Conservation (phyloP, 108 stramenopile species). For the Skeletonema marinoi region DNA sequence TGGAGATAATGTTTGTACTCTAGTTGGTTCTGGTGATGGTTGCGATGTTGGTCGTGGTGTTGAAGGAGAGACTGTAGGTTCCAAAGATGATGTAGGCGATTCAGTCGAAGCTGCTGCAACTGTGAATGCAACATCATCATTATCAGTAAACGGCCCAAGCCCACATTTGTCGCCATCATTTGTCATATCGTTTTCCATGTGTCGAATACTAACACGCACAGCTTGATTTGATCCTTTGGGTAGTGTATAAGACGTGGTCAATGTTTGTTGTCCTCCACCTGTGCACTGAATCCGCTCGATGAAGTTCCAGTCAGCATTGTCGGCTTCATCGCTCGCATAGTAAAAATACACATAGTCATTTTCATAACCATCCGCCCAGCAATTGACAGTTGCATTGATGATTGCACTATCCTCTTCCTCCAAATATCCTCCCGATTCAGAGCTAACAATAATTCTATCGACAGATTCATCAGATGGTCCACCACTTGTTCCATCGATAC, state of each 20-base stretch:
- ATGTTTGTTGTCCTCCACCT: not conserved
- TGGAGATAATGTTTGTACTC: not conserved
- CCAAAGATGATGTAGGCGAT: not conserved
- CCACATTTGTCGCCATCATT: not conserved
- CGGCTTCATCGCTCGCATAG: not conserved
- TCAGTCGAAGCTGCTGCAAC: not conserved
- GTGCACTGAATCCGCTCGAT: not conserved
- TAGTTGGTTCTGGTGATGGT: not conserved
- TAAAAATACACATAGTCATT: constrained; percentile 2
- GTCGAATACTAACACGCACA: not conserved
- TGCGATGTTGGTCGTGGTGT: not conserved
- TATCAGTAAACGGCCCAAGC: not conserved
- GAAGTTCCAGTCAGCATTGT: not conserved
- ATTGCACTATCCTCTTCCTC: not conserved
- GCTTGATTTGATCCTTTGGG: not conserved
- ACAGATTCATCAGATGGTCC: not conserved
- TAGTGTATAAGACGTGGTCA: not conserved
- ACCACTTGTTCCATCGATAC: not conserved
- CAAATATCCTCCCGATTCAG: not conserved
- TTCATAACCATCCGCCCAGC: not conserved
- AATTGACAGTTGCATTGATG: not conserved
- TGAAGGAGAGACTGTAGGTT: not conserved
- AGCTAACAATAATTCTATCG: not conserved
- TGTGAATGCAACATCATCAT: not conserved
- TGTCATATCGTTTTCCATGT: not conserved